These are phyloP conservation scores for Colletotrichum costaricense DNA, from an alignment of 2,329 filamentous ascomycete genomes.

Conservation along the genomic window DNA sequence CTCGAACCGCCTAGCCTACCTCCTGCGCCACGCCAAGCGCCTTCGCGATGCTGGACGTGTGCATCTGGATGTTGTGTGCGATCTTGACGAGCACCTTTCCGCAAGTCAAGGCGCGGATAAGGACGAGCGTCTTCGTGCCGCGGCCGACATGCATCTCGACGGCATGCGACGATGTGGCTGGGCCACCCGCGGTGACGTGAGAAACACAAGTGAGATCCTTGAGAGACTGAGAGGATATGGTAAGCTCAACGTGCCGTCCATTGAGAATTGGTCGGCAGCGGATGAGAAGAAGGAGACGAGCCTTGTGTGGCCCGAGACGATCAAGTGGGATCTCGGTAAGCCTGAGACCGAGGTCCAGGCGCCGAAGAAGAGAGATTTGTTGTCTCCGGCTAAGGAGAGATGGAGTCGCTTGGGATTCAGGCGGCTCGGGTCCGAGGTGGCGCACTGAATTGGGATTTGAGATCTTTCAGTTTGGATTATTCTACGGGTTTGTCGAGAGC, in stretches of 20 bases:
- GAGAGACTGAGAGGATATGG: conserved; percentile 37
- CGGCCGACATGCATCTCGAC: conserved; percentile 38
- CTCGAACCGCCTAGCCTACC: conserved; percentile 43
- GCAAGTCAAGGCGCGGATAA: conserved; percentile 21
- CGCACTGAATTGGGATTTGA: background rate
- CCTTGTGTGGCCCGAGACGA: conserved; percentile 28
- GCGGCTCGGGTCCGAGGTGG: background rate
- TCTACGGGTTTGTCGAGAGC: background rate
- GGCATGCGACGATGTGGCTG: conserved; percentile 40
- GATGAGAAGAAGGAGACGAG: conserved; percentile 38
- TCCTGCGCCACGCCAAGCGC: conserved; percentile 41
- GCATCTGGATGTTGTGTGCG: conserved; percentile 44
- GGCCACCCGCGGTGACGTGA: conserved; percentile 34
- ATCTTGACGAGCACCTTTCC: conserved; percentile 37
- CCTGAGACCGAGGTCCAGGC: conserved; percentile 25
- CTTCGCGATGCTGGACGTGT: conserved; percentile 43
- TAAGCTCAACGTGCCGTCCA: conserved; percentile 27
- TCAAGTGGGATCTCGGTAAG: conserved; percentile 35
- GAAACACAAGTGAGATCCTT: conserved; percentile 22
- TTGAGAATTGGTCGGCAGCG: conserved; percentile 36
- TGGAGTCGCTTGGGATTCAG: conserved; percentile 34
- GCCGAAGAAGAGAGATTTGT: conserved; percentile 32
- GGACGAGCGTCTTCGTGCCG: conserved; percentile 36
- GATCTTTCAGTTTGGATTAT: background rate
- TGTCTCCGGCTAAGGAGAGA: conserved; percentile 39